Percentiles rank a stretch among this genome's conserved stretches.
phyloP scores from a whole-genome alignment of 2,329 filamentous ascomycete genomes.

The Rhexocercosporidium sp. region DNA sequence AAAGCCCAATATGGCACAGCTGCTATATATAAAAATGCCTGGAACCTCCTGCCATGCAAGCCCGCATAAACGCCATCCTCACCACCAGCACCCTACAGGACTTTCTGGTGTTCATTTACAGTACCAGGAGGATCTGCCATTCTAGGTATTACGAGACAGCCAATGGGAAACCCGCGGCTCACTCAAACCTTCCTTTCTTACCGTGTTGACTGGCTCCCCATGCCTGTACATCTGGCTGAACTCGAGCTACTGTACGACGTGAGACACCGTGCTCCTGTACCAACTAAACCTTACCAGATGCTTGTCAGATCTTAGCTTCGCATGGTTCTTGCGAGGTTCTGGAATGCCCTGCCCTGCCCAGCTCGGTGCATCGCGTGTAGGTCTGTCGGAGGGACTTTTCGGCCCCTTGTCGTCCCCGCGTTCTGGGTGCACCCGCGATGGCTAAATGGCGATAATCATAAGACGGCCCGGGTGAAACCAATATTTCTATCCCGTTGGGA shows the following conservation, averaged over 20 bases:
- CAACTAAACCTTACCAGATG: neutral
- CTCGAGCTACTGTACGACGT: conserved; percentile 1
- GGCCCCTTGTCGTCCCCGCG: neutral
- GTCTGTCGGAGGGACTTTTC: neutral
- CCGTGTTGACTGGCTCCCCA: neutral
- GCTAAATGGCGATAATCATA: neutral
- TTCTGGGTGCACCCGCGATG: conserved; percentile 4
- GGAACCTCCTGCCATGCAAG: neutral
- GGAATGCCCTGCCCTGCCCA: neutral
- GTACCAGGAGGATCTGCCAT: neutral
- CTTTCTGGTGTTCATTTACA: neutral
- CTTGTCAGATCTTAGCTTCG: conserved; percentile 5
- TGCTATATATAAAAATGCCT: neutral
- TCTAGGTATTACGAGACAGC: neutral
- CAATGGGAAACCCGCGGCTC: neutral
- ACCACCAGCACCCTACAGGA: neutral
- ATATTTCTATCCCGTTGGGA: neutral
- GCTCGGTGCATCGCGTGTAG: neutral
- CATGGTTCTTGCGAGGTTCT: neutral
- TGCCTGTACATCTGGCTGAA: neutral
- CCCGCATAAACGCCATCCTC: neutral
- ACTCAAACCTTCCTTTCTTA: neutral
- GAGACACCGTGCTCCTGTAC: neutral
- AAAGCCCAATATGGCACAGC: neutral
- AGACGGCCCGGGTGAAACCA: neutral